These are phyloP conservation scores for Polygonum maritimum DNA, from an alignment of 148 eudicot species.

Conservation along the genomic window DNA sequence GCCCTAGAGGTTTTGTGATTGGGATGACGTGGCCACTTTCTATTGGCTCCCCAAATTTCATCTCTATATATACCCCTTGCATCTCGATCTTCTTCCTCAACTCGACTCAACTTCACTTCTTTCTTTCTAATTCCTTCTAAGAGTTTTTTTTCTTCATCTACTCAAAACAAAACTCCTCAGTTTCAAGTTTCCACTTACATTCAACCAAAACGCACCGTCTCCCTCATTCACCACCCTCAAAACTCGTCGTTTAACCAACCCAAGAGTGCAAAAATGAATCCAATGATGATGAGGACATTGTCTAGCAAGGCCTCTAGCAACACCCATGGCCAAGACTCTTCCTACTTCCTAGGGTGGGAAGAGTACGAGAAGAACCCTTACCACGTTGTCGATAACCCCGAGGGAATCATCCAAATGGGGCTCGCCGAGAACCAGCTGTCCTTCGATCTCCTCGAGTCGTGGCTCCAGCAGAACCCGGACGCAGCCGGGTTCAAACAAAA, in stretches of 20 bases:
- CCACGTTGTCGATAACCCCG: constrained; percentile 29
- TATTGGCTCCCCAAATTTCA: not conserved
- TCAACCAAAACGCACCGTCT: not conserved
- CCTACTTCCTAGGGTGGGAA: constrained; percentile 79
- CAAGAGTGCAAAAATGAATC: not conserved
- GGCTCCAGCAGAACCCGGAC: constrained; percentile 55
- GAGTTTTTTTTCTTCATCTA: not conserved
- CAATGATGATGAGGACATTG: constrained; percentile 26
- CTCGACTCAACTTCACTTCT: not conserved
- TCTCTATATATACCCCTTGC: not conserved
- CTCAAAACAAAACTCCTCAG: too few relatives aligned
- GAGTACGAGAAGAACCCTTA: constrained; percentile 68
- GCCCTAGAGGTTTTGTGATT: not conserved
- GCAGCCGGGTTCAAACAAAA: constrained; percentile 36
- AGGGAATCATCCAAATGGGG: constrained; percentile 81
- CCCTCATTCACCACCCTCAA: not conserved
- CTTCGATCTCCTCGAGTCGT: constrained; percentile 60
- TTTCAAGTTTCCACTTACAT: not conserved
- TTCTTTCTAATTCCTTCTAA: not conserved
- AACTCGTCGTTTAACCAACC: not conserved
- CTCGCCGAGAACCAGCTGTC: constrained; percentile 75
- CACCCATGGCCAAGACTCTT: constrained; percentile 68
- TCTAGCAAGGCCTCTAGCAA: constrained; percentile 42
- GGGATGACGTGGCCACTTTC: not conserved
- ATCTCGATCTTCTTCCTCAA: too few relatives aligned